phyloP scores from a whole-genome alignment of 176 grass and related monocot genomes.

The Carex cristatella region DNA sequence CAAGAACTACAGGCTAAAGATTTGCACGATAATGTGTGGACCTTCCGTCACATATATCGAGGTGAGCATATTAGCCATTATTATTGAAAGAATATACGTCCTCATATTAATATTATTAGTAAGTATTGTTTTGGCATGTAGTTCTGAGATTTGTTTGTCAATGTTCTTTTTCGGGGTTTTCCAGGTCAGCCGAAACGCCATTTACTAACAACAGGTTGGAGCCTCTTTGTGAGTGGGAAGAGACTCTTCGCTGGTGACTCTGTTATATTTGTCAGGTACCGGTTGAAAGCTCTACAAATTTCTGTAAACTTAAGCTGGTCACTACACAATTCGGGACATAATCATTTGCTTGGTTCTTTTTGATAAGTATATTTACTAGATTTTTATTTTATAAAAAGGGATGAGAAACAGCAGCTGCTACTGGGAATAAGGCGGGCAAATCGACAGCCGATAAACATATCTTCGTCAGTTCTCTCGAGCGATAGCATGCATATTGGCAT shows the following conservation, averaged over 20 bases:
- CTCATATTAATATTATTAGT: background rate
- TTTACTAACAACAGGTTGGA: conserved; percentile 97
- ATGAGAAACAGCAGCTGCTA: conserved; percentile 92
- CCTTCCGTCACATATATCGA: conserved; percentile 98
- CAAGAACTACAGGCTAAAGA: conserved; percentile 94
- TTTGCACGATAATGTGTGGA: conserved; percentile 89
- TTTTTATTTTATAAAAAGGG: conserved; percentile 39
- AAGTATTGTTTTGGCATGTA: background rate
- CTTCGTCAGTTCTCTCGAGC: conserved; percentile 90
- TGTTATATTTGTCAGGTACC: conserved; percentile 96
- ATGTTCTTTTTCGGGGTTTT: conserved; percentile 20
- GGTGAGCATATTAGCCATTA: conserved; percentile 30
- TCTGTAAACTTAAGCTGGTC: background rate
- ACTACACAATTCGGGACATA: background rate
- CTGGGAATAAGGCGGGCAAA: conserved; percentile 82
- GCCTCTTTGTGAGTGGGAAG: conserved; percentile 92
- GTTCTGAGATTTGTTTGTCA: background rate
- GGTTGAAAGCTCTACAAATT: background rate
- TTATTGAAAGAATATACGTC: background rate
- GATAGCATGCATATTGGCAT: conserved; percentile 99
- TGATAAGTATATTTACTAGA: background rate
- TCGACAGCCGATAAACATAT: conserved; percentile 84
- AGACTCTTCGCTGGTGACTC: conserved; percentile 93
- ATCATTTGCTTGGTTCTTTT: conserved; percentile 12
- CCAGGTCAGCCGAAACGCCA: conserved; percentile 95